Percentiles rank a stretch among this genome's conserved stretches.
phyloP scores from a whole-genome alignment of 768 basidiomycete species.

The Kondoa malvinella region DNA sequence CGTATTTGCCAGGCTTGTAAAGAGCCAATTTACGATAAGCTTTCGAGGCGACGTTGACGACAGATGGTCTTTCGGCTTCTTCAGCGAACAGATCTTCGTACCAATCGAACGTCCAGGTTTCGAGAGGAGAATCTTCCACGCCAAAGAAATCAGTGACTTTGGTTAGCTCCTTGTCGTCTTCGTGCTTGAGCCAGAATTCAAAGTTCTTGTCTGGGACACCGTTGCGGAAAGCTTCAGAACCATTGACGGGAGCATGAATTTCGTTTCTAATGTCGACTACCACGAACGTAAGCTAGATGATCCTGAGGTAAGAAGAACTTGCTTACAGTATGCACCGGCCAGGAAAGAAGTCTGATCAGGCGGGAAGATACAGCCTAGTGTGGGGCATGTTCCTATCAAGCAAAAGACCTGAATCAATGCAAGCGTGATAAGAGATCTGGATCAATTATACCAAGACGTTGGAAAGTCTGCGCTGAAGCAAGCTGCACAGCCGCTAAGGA shows the following conservation, averaged over 20 bases:
- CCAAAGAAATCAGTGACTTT: slow-evolving; percentile 28
- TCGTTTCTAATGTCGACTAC: slow-evolving; percentile 30
- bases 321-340: background rate
- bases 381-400: slow-evolving; percentile 9
- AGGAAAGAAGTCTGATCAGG: slow-evolving; percentile 14
- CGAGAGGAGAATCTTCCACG: slow-evolving; percentile 24
- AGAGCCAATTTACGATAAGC: slow-evolving; percentile 32
- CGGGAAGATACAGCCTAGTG: slow-evolving; percentile 24
- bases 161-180: slow-evolving; percentile 21
- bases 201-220: slow-evolving; percentile 30
- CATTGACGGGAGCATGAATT: slow-evolving; percentile 35
- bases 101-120: slow-evolving; percentile 29
- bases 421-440: background rate
- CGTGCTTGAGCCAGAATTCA: slow-evolving; percentile 28
- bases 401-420: background rate
- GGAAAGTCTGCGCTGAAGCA: slow-evolving; percentile 1
- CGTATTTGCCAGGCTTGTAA: slow-evolving; percentile 16
- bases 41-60: slow-evolving; percentile 33
- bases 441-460: background rate
- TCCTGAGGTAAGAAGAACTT: slow-evolving; percentile 8
- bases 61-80: slow-evolving; percentile 26
- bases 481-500: background rate
- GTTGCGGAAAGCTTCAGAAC: slow-evolving; percentile 32
- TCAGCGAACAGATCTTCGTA: slow-evolving; percentile 32
- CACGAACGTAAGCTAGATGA: slow-evolving; percentile 24